Evolutionary conservation across 768 basidiomycete species (phyloP).

Genomic region (Mycena pura): DNA sequence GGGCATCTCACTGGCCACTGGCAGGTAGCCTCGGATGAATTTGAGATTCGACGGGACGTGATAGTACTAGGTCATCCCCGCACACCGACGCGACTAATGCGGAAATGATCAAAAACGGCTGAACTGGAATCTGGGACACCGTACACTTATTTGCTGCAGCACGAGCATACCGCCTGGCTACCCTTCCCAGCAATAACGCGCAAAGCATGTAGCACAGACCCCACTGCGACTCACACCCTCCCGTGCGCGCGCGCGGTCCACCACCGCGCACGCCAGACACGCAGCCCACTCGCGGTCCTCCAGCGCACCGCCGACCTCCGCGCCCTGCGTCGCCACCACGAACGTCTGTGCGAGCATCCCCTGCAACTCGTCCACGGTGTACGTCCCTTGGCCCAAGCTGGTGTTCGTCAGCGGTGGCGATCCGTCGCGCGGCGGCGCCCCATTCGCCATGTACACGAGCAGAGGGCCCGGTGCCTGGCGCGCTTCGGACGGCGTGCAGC

Average conservation of each 20-base stretch:
- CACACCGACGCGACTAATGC: too few species aligned
- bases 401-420: slow-evolving; percentile 49
- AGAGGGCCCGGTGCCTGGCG: slow-evolving; percentile 43
- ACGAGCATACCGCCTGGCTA: too few species aligned
- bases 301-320: slow-evolving; percentile 33
- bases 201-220: slow-evolving; percentile 38
- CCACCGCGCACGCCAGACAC: slow-evolving; percentile 58
- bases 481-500: slow-evolving; percentile 43
- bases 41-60: too few species aligned
- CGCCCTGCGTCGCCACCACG: slow-evolving; percentile 50
- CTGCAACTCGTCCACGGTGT: slow-evolving; percentile 43
- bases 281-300: slow-evolving; percentile 52
- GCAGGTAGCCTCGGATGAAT: too few species aligned
- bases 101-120: too few species aligned
- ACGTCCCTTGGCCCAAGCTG: slow-evolving; percentile 45
- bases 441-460: slow-evolving; percentile 66
- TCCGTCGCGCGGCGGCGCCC: slow-evolving; percentile 49
- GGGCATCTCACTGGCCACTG: too few species aligned
- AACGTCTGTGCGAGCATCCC: slow-evolving; percentile 56
- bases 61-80: too few species aligned
- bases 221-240: slow-evolving; percentile 34
- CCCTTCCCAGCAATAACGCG: slow-evolving; percentile 39
- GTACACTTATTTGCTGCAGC: too few species aligned
- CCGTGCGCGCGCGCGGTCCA: slow-evolving; percentile 50
- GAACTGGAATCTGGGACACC: too few species aligned